A percentile compares a stretch with the other conserved stretches of the same genome.
Conservation (phyloP, 805 yeast genomes). For the Candida verbasci region DNA sequence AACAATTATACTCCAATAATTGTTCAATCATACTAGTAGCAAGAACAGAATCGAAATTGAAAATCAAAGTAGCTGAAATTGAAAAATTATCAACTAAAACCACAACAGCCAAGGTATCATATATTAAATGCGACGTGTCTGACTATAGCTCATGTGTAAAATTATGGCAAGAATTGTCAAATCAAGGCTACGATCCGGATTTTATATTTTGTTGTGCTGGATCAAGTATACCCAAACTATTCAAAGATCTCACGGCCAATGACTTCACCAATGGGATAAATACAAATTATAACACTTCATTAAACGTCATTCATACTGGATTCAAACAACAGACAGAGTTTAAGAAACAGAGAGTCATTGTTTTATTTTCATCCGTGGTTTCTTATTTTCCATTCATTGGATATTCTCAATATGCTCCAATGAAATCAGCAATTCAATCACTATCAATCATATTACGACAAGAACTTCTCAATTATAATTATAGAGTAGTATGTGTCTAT, state of each 20-base stretch:
- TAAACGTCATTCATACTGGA: slow-evolving; percentile 65
- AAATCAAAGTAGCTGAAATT: slow-evolving; percentile 44
- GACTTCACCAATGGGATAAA: slow-evolving; percentile 61
- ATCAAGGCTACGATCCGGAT: slow-evolving; percentile 51
- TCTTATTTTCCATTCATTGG: slow-evolving; percentile 90
- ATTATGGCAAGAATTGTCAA: slow-evolving; percentile 34
- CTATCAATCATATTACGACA: slow-evolving; percentile 77
- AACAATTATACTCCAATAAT: slow-evolving; percentile 45
- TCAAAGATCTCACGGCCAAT: slow-evolving; percentile 56
- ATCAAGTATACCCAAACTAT: slow-evolving; percentile 71
- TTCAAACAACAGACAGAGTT: slow-evolving; percentile 25
- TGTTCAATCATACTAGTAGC: slow-evolving; percentile 75
- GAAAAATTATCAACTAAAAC: slow-evolving; percentile 18
- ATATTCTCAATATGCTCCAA: slow-evolving; percentile 85
- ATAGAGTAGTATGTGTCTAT: slow-evolving; percentile 66
- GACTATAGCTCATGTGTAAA: slow-evolving; percentile 45
- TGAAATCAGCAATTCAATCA: slow-evolving; percentile 76
- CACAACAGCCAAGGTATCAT: slow-evolving; percentile 24
- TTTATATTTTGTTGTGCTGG: slow-evolving; percentile 86
- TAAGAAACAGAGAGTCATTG: slow-evolving; percentile 49
- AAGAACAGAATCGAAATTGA: slow-evolving; percentile 61
- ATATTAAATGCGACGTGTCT: slow-evolving; percentile 63
- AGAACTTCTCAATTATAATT: slow-evolving; percentile 65
- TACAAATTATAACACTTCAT: slow-evolving; percentile 69
- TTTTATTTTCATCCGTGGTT: slow-evolving; percentile 66